These are phyloP conservation scores for Litchi chinensis DNA, from an alignment of 345 rosid species.

Conservation along the genomic window DNA sequence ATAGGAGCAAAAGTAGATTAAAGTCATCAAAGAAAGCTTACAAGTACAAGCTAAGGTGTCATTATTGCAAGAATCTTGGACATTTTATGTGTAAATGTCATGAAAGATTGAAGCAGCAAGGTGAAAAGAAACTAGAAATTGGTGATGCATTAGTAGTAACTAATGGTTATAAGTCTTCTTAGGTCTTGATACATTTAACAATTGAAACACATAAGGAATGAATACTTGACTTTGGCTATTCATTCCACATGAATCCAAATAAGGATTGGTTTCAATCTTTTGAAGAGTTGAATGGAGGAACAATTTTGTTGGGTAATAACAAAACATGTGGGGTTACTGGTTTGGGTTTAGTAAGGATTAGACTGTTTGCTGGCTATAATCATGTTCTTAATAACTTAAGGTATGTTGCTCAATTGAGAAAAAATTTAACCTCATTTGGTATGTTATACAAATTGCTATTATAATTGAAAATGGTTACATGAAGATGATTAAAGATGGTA, in stretches of 20 bases:
- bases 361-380: background rate
- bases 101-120: no score
- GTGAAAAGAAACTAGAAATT: no score
- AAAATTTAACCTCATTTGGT: background rate
- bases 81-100: no score
- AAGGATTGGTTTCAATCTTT: background rate
- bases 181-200: no score
- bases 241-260: background rate
- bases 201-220: no score
- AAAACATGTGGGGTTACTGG: background rate
- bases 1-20: no score
- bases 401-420: background rate
- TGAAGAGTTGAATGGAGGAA: background rate
- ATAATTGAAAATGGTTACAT: background rate
- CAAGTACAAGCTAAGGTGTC: no score
- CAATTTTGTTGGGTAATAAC: background rate
- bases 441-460: background rate
- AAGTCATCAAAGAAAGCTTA: no score
- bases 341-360: background rate
- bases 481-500: background rate
- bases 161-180: no score
- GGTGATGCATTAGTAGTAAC: no score
- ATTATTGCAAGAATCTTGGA: no score
- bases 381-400: background rate
- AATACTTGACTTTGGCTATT: background rate